Percentiles rank a stretch among this genome's conserved stretches.
Conservation (phyloP, 129 eudicot genomes). For the Pulicaria dysenterica region DNA sequence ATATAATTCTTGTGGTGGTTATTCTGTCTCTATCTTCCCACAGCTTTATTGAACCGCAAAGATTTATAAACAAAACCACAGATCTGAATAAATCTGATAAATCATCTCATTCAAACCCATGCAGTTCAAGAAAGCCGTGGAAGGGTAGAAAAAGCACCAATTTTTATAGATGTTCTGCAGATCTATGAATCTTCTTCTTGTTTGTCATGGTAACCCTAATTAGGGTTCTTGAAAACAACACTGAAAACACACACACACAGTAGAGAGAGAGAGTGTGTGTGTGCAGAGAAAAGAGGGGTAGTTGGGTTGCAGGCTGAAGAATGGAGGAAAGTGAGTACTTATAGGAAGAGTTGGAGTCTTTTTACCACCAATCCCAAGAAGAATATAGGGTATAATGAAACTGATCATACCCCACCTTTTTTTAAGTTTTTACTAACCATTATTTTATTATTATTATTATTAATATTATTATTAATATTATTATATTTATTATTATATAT, state of each 20-base stretch:
- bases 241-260: background rate
- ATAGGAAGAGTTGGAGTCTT: slow-evolving; percentile 52
- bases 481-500: background rate
- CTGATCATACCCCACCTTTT: slow-evolving; percentile 29
- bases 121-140: slow-evolving; percentile 99
- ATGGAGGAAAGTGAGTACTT: slow-evolving; percentile 41
- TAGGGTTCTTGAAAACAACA: slow-evolving; percentile 44
- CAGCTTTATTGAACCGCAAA: slow-evolving; percentile 93
- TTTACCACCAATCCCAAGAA: slow-evolving; percentile 95
- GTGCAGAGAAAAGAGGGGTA: slow-evolving; percentile 4
- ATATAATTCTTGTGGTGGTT: slow-evolving; percentile 30
- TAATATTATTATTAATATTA: background rate
- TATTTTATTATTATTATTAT: background rate
- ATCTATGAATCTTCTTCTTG: background rate
- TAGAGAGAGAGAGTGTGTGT: background rate
- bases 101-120: slow-evolving; percentile 16
- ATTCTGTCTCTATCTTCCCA: slow-evolving; percentile 80
- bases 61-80: slow-evolving; percentile 11
- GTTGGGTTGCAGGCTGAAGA: slow-evolving; percentile 39
- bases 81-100: slow-evolving; percentile 21
- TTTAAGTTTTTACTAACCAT: slow-evolving; percentile 22
- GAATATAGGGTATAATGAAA: slow-evolving; percentile 63
- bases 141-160: slow-evolving; percentile 73
- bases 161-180: slow-evolving; percentile 20
- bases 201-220: slow-evolving; percentile 39